Evolutionary conservation across 352 stramenopile genomes (phyloP).

Genomic region (Phytophthora pini): DNA sequence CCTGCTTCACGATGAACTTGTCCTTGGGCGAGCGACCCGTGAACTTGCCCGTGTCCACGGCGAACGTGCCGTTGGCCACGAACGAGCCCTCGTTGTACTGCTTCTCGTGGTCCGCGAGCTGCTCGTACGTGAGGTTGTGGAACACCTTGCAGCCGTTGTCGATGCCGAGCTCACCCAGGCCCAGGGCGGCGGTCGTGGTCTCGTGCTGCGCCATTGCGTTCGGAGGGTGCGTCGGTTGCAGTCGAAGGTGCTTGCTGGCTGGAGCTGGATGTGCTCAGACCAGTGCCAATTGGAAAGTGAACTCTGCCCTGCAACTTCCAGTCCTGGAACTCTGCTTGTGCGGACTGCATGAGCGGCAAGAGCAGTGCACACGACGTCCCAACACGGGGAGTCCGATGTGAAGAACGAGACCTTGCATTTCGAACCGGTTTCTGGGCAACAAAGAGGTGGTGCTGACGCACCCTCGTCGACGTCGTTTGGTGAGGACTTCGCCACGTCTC

Average conservation of each 20-base stretch:
- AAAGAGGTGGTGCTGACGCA: constrained; percentile 13
- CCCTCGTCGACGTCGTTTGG: constrained; percentile 1
- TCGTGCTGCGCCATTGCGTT: constrained; percentile 58
- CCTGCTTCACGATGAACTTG: too few species aligned
- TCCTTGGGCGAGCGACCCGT: constrained; percentile 94
- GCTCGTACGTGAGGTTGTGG: constrained; percentile 96
- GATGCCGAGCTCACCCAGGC: constrained; percentile 91
- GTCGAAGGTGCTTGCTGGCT: neutral
- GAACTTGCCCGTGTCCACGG: constrained; percentile 98
- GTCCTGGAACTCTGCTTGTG: neutral
- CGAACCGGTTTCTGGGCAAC: neutral
- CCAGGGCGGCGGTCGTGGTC: constrained; percentile 59
- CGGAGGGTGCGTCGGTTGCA: neutral
- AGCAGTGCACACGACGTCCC: constrained; percentile 11
- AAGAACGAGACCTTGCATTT: constrained; percentile 18
- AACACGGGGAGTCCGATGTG: constrained; percentile 9
- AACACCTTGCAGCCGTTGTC: constrained; percentile 91
- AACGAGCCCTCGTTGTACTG: constrained; percentile 76
- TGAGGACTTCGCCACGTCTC: neutral
- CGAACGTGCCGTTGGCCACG: too few species aligned
- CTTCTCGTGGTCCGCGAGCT: constrained; percentile 96
- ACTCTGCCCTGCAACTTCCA: neutral
- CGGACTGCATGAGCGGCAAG: neutral
- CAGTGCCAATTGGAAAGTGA: constrained; percentile 46
- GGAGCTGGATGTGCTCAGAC: constrained; percentile 16